Evolutionary conservation across 192 early-diverging fungal genomes (phyloP).

Genomic region (Rhizoclosmatium globosum): DNA sequence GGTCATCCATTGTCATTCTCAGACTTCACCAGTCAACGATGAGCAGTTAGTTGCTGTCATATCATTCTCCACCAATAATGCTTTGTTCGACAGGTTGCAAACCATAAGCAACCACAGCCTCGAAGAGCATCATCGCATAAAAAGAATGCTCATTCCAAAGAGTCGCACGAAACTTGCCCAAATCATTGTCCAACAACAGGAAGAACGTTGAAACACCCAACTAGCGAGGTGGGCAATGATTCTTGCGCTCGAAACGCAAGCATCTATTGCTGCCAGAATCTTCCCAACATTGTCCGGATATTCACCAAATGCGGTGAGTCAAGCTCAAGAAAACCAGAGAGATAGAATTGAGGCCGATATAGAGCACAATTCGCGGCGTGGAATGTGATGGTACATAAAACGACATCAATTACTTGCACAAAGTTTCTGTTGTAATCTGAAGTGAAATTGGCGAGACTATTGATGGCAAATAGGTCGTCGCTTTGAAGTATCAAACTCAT

Average conservation of each 20-base stretch:
- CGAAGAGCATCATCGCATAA: not conserved
- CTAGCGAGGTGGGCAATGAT: not conserved
- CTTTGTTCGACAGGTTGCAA: not conserved
- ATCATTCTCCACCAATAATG: not conserved
- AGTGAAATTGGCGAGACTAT: not conserved
- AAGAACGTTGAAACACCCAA: not conserved
- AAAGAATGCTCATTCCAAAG: slow-evolving; percentile 14
- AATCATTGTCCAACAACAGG: not conserved
- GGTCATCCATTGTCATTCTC: not conserved
- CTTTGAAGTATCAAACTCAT: not conserved
- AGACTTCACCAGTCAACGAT: not conserved
- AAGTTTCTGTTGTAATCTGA: not conserved
- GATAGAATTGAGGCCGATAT: slow-evolving; percentile 9
- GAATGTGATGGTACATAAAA: not conserved
- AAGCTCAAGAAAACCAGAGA: not conserved
- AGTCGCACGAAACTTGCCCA: not conserved
- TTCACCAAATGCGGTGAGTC: not conserved
- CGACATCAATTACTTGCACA: not conserved
- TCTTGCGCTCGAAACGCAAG: not conserved
- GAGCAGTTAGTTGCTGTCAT: not conserved
- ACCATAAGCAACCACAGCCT: slow-evolving; percentile 25
- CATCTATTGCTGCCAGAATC: not conserved
- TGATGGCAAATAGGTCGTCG: not conserved
- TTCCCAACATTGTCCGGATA: not conserved
- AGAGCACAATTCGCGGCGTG: not conserved